phyloP scores from a whole-genome alignment of 257 asterid species.

The Avicennia marina region DNA sequence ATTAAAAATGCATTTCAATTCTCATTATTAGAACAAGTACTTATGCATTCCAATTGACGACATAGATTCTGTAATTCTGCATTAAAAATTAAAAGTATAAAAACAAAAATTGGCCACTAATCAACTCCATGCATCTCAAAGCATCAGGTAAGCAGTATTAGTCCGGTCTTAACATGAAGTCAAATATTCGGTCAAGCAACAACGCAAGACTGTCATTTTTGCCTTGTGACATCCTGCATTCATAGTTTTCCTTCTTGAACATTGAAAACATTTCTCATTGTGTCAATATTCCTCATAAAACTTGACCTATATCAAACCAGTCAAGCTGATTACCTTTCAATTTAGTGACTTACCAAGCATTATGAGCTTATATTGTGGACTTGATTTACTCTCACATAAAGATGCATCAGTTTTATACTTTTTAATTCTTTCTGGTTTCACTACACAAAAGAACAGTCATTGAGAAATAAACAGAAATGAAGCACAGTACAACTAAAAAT shows the following conservation, averaged over 20 bases:
- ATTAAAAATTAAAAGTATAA: constrained; percentile 1
- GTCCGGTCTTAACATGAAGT: constrained; percentile 11
- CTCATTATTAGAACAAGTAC: background rate
- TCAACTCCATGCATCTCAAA: constrained; percentile 4
- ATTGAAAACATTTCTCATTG: constrained; percentile 3
- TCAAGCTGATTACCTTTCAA: background rate
- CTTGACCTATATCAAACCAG: constrained; percentile 8
- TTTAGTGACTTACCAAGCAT: background rate
- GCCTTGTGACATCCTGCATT: too few relatives aligned
- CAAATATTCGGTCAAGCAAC: constrained; percentile 10
- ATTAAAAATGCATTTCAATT: constrained; percentile 13
- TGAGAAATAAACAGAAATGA: background rate
- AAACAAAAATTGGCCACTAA: constrained; percentile 10
- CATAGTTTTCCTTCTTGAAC: constrained; percentile 1
- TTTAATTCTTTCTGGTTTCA: constrained; percentile 7
- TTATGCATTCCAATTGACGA: constrained; percentile 11
- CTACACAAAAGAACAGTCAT: background rate
- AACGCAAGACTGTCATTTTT: background rate
- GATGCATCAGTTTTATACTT: constrained; percentile 5
- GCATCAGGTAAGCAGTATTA: constrained; percentile 12
- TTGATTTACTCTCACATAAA: background rate
- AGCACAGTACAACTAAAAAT: constrained; percentile 14
- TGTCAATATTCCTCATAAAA: background rate
- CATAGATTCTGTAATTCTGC: background rate
- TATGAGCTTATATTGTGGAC: background rate